Percentiles rank a stretch among this genome's conserved stretches.
These are phyloP conservation scores for Fusarium sp. DNA, from an alignment of 2,329 filamentous ascomycete genomes.

Conservation along the genomic window DNA sequence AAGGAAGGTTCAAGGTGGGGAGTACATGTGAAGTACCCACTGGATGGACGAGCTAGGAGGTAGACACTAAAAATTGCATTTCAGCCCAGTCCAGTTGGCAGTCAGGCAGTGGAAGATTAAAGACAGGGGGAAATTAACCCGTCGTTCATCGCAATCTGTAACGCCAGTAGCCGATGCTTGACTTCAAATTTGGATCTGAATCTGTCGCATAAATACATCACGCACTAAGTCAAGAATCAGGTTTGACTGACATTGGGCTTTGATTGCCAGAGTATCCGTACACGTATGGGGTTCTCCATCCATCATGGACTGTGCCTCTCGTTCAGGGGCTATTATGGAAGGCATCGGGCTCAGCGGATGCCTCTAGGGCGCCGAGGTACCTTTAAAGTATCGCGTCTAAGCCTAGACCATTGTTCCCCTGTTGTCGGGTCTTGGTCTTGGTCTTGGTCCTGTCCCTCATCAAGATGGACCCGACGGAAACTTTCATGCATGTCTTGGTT, in stretches of 20 bases:
- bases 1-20: not conserved
- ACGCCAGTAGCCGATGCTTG: constrained; percentile 3
- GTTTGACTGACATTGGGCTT: not conserved
- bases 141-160: constrained; percentile 30
- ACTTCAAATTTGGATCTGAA: not conserved
- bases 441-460: not conserved
- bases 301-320: constrained; percentile 27
- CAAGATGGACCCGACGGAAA: constrained; percentile 17
- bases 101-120: constrained; percentile 24
- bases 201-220: constrained; percentile 6
- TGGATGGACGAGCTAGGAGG: not conserved
- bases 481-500: constrained; percentile 31
- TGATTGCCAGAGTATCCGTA: not conserved
- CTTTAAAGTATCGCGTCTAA: constrained; percentile 20
- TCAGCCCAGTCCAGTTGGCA: constrained; percentile 17
- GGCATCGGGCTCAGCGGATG: constrained; percentile 27
- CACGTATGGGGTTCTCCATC: not conserved
- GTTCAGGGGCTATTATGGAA: constrained; percentile 26
- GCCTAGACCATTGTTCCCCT: constrained; percentile 15
- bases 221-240: not conserved
- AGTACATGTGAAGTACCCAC: constrained; percentile 34
- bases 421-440: not conserved
- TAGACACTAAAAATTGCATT: constrained; percentile 20
- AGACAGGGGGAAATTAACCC: constrained; percentile 33
- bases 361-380: constrained; percentile 24